Base-by-base conservation (phyloP, 176 grass and related monocot species). In the Pontederia crassipes region DNA sequence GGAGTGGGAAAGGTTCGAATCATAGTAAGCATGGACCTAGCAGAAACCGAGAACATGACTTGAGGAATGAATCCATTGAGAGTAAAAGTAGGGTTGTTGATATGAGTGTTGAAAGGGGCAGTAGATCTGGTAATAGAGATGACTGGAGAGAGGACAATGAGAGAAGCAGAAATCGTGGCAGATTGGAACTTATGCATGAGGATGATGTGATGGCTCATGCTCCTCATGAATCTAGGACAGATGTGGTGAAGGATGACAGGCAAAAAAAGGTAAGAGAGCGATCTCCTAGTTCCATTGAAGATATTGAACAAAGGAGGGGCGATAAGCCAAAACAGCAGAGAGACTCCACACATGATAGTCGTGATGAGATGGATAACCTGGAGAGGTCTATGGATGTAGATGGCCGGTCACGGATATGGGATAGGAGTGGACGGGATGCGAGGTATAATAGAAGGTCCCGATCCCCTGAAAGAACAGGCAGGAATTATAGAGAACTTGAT, bases 311-410 rank as follows among this genome's bases (percentile, higher is more conserved):
- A 46, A 68, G 55, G 50, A 74, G 48, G 55, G 50, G 32, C 46
- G 71, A 74, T n/a, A 74, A 74, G 13, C 60, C 63, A 20, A 74
- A 45, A 55, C 59, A 55, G 63, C 15, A 67, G 40, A 24, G 45
- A 76, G 57, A 82, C 49, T 13, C 49, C 28, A 52, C 57, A 59
- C 13, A 53, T 29, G 32, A 24, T 51, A 62, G 50, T 46, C 52
- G 13, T 10, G 60, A 66, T 54, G 67, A 74, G 28, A 27, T 72
- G 28, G 64, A 62, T 48, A 62, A 54, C 32, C 68, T 63, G 35
- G 71, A 77, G 45, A 73, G 67, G 53, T 60, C 73, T 11, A 48
- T 62, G 35, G 84, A 78, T 67, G 77, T 63, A 57, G 77, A 78
- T 76, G 52, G 68, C 54, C 72, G 72, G 18, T 54, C 59, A 47